Base-by-base conservation (phyloP, 345 rosid genomes). In the Orychophragmus violaceus region DNA sequence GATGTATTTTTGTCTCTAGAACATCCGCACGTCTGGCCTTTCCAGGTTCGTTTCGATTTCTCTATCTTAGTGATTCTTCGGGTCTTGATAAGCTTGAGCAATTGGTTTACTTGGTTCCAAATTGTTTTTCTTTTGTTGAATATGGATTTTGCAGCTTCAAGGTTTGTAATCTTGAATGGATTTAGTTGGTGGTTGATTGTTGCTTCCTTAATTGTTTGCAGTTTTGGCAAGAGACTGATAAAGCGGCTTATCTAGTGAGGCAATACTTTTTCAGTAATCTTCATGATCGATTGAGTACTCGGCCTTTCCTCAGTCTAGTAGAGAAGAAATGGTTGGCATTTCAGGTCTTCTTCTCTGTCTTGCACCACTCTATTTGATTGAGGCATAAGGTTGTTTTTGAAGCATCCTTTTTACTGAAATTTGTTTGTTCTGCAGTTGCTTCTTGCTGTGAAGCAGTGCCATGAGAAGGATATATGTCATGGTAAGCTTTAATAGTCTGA, bases 171-270 rank as follows among this genome's bases (percentile, higher is more conserved):
- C 4, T 45, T 62, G 2, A 12, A 21, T 30, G 24, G 64, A 14
- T 12, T 68, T 22, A 14, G 32, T 42, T 53, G 28, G 13, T 33
- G 21, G 33, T n/a, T 64, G 54, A 39, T 39, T 25, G 14, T n/a
- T 60, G 56, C 5, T 56, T 64, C 1, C 27, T 25, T 27, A 0
- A 30, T 59, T n/a, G n/a, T n/a, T n/a, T 76, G 67, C 79, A 90
- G 99, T 94, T 89, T 74, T 94, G 97, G 97, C 99, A 88, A 82
- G 97, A 94, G 81, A 94, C 99, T 68, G 97, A 90, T 70, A 90
- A 94, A 80, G 97, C 97, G 14, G 97, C 97, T 9, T 94, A 94
- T 83, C 75, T 94, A 23, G 66, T 94, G 82, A 84, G 99, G 79
- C 99, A 90, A 59, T 90, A 78, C 75, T 88, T 90, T 80, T 94